Base-by-base conservation (phyloP, 2,329 filamentous ascomycete species). In the Shiraia sp. region DNA sequence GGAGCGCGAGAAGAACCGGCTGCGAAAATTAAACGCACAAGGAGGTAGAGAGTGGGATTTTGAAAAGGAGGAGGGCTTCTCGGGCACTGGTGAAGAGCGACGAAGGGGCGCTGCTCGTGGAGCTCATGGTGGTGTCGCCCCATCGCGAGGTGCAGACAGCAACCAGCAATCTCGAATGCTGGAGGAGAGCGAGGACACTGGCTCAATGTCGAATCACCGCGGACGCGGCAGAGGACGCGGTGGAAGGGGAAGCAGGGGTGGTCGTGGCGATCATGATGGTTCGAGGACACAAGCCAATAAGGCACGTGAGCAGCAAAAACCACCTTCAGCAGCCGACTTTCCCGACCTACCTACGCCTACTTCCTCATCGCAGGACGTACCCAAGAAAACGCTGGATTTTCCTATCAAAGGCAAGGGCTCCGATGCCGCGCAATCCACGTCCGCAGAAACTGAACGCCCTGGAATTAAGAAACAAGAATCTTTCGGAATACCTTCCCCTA, bases 21-120 rank as follows among this genome's bases (percentile, higher is more conserved):
- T 74, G 49, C 65, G 81, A 33, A 85, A 85, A 55, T 64, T 85
- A 9, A 76, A 80, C 29, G 79, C 80, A 1, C 70, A 79, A 53
- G 75, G 71, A 2, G 80, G 80, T 1, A 68, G 82, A 12, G 82
- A 85, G 54, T 85, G 82, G 82, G 82, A 85, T 61, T 71, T 75
- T 4, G 76, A 81, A 50, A 85, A 85, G 65, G 79, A 83, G 47
- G 78, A 81, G 28, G 75, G 79, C 32, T 81, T 71, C 63, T 54
- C 55, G 3, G 60, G 75, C 53, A 72, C 56, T 42, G 69, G 48
- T 49, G 73, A 56, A 55, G 73, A 52, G 62, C 65, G 58, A 37
- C 66, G 72, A 8, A 68, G 74, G 14, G 71, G 73, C 16, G 75
- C 72, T 45, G 63, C 74, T 19, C 67, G 79, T 23, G 79, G 78